Conservation (phyloP, 2,329 filamentous ascomycete species). For the Aciculosporium take region DNA sequence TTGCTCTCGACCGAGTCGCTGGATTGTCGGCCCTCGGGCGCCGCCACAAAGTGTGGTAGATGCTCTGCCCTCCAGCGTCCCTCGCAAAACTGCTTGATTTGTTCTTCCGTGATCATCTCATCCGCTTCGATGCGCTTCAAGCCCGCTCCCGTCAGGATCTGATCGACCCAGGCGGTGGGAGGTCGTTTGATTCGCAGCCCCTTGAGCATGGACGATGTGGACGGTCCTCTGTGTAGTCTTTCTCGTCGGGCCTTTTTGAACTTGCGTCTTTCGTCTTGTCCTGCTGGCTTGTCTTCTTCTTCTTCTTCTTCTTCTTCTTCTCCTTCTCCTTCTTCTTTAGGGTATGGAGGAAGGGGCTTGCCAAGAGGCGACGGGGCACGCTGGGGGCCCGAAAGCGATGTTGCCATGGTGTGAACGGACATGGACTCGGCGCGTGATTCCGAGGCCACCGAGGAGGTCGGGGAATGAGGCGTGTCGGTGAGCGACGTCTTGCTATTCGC, state of each 20-base stretch:
- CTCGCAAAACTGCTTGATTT: neutral
- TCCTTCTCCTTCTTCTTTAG: conserved; percentile 10
- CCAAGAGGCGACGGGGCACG: neutral
- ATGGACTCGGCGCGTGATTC: neutral
- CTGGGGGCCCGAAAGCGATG: neutral
- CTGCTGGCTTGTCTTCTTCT: neutral
- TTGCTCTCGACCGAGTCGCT: conserved; percentile 1
- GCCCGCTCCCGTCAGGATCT: conserved; percentile 38
- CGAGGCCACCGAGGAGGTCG: neutral
- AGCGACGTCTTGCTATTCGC: conserved; percentile 17
- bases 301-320: conserved; percentile 6
- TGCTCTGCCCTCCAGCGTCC: neutral
- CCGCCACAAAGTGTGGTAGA: neutral
- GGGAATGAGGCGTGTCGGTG: conserved; percentile 8
- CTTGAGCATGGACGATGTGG: neutral
- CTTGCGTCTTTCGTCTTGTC: neutral
- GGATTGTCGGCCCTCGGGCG: neutral
- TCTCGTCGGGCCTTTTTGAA: neutral
- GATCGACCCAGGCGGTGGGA: conserved; percentile 40
- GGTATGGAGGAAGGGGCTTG: conserved; percentile 4
- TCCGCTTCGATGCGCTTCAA: conserved; percentile 43
- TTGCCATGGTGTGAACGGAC: neutral
- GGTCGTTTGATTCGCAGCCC: conserved; percentile 8
- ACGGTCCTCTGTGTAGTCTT: no score
- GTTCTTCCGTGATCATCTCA: conserved; percentile 28